phyloP scores from a whole-genome alignment of 495 filamentous ascomycete genomes.

The Tuber brumale region DNA sequence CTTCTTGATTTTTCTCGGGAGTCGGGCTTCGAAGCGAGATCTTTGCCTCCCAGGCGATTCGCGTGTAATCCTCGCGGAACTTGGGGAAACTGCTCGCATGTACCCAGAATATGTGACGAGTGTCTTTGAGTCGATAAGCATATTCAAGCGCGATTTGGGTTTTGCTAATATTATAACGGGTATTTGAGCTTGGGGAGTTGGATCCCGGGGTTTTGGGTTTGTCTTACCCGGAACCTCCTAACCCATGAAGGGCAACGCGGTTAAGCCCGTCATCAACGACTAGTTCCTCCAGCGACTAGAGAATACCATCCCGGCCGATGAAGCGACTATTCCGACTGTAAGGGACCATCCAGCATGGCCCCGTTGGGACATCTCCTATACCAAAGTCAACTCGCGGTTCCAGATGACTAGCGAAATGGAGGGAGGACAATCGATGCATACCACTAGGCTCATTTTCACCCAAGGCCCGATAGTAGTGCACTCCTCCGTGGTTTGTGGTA shows the following conservation, averaged over 20 bases:
- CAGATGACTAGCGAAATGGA: background rate
- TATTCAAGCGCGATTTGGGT: constrained; percentile 23
- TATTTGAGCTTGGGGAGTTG: background rate
- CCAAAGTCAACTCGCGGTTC: background rate
- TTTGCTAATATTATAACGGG: constrained; percentile 4
- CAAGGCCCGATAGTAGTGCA: background rate
- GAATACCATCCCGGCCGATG: constrained; percentile 10
- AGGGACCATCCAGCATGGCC: constrained; percentile 12
- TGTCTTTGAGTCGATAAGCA: constrained; percentile 6
- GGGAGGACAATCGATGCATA: background rate
- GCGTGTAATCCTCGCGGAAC: constrained; percentile 5
- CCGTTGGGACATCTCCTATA: background rate
- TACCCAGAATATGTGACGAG: constrained; percentile 12
- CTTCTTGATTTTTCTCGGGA: constrained; percentile 4
- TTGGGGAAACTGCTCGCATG: constrained; percentile 8
- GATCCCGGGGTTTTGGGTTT: background rate
- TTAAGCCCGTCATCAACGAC: background rate
- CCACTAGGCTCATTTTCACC: background rate
- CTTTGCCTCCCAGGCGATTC: constrained; percentile 5
- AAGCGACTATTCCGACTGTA: constrained; percentile 13
- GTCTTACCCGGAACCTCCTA: constrained; percentile 21
- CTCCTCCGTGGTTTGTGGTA: background rate
- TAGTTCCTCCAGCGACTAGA: constrained; percentile 9
- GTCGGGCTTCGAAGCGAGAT: background rate
- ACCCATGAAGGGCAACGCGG: constrained; percentile 13